Evolutionary conservation across 75 land plant genomes (phyloP).

Genomic region (Pseudotsuga menziesii): DNA sequence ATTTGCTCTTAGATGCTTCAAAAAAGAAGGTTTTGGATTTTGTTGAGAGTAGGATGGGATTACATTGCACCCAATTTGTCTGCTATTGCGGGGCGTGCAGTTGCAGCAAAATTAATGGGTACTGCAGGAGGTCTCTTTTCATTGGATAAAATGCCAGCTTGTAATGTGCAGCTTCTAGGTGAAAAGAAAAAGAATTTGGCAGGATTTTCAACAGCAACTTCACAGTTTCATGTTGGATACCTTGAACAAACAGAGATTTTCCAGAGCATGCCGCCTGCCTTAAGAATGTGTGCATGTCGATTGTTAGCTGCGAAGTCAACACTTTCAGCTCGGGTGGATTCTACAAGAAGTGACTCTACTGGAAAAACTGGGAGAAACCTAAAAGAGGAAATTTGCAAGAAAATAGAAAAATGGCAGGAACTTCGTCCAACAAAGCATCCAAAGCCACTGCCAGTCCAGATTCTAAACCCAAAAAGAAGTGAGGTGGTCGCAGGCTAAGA

Average conservation of each 20-base stretch:
- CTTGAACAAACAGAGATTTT: conserved; percentile 91
- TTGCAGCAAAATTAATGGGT: too few species aligned
- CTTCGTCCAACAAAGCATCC: conserved; percentile 96
- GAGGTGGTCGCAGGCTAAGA: conserved; percentile 92
- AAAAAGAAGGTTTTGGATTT: too few species aligned
- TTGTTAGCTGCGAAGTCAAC: conserved; percentile 86
- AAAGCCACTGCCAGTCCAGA: conserved; percentile 97
- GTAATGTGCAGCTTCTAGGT: too few species aligned
- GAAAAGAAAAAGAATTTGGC: conserved; percentile 26
- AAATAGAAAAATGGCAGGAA: conserved; percentile 99
- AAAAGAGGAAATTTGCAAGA: conserved; percentile 72
- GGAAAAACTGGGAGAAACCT: conserved; percentile 78
- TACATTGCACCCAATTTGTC: too few species aligned
- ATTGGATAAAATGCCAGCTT: too few species aligned
- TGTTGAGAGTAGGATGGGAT: too few species aligned
- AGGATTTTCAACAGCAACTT: conserved; percentile 81
- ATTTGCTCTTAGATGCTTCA: too few species aligned
- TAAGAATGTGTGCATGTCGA: conserved; percentile 84
- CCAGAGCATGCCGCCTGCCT: conserved; percentile 86
- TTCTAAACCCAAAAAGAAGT: conserved; percentile 95
- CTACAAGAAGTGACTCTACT: conserved; percentile 80
- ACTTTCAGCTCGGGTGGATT: conserved; percentile 89
- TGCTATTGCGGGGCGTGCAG: too few species aligned
- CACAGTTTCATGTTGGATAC: conserved; percentile 81
- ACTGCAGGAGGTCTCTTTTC: too few species aligned